These are phyloP conservation scores for Microcera coccophila DNA, from an alignment of 2,329 filamentous ascomycete species.

Conservation along the genomic window DNA sequence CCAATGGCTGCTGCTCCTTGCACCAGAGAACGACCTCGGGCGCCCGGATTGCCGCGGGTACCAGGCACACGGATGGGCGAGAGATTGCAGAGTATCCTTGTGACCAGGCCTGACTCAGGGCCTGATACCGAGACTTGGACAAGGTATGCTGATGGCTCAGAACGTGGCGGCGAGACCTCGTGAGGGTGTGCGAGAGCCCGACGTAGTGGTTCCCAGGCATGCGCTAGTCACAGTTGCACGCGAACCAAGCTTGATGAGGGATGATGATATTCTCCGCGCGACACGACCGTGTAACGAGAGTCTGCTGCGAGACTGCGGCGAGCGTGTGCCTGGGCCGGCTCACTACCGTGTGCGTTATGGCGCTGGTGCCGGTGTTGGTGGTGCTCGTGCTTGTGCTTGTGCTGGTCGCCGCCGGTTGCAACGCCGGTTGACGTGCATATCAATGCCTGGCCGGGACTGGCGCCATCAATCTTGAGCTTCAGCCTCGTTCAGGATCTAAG, in stretches of 20 bases:
- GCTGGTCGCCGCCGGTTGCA: too few species aligned
- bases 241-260: constrained; percentile 28
- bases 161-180: constrained; percentile 28
- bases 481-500: neutral
- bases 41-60: constrained; percentile 25
- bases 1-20: constrained; percentile 21
- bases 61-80: constrained; percentile 14
- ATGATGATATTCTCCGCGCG: constrained; percentile 31
- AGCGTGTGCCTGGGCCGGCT: constrained; percentile 22
- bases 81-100: constrained; percentile 27
- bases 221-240: constrained; percentile 30
- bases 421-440: constrained; percentile 26
- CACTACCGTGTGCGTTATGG: neutral
- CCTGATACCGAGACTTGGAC: constrained; percentile 20
- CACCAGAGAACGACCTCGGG: constrained; percentile 23
- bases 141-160: constrained; percentile 22
- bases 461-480: constrained; percentile 18
- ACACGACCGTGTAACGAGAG: constrained; percentile 27
- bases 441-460: constrained; percentile 16
- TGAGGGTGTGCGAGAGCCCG: constrained; percentile 29
- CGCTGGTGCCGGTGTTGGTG: constrained; percentile 15
- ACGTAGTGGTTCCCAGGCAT: constrained; percentile 28
- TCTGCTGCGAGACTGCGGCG: constrained; percentile 25
- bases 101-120: constrained; percentile 27
- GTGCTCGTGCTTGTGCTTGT: too few species aligned